Base-by-base conservation (phyloP, 2,329 filamentous ascomycete species). In the Fusarium irregulare region DNA sequence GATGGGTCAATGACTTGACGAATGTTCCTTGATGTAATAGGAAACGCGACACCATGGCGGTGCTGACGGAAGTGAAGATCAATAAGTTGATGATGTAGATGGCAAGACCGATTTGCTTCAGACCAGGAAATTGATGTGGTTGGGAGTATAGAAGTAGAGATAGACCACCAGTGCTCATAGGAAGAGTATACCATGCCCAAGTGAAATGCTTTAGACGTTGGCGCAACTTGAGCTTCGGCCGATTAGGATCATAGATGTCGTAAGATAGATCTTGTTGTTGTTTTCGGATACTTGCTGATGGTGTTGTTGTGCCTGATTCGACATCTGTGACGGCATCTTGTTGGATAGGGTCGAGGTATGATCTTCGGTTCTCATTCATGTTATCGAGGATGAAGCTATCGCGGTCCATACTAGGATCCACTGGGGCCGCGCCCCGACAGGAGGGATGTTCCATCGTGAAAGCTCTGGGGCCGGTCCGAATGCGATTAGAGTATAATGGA, bases 151-250 rank as follows among this genome's bases (percentile, higher is more conserved):
- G 82, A n/a, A 93, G 84, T 11, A 90, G 80, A 0, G 91, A 87
- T 6, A 94, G 79, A 1, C 91, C 91, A 28, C 91, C 92, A 0
- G 91, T 93, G 42, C 89, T 91, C 91, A 93, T 93, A 2, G 90
- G 89, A 46, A 88, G 81, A 3, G 91, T 91, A 78, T 90, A 94
- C 91, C 91, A 93, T n/a, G 88, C 88, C 89, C 88, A 90, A 4
- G 88, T 90, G 74, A 90, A 89, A 78, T 90, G 88, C 45, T 83
- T 79, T 16, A 88, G 78, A 3, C 86, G 80, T 58, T 83, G 74
- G 37, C 80, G 80, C 23, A 86, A 59, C 12, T 76, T 64, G 3
- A 85, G 70, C 55, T 78, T 82, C 64, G 75, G 71, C 63, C 70
- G 65, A 20, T 66, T 63, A 12, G 66, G 66, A 14, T 70, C 66